These are phyloP conservation scores for Alternaria sp. DNA, from an alignment of 2,329 filamentous ascomycete genomes.

Conservation along the genomic window DNA sequence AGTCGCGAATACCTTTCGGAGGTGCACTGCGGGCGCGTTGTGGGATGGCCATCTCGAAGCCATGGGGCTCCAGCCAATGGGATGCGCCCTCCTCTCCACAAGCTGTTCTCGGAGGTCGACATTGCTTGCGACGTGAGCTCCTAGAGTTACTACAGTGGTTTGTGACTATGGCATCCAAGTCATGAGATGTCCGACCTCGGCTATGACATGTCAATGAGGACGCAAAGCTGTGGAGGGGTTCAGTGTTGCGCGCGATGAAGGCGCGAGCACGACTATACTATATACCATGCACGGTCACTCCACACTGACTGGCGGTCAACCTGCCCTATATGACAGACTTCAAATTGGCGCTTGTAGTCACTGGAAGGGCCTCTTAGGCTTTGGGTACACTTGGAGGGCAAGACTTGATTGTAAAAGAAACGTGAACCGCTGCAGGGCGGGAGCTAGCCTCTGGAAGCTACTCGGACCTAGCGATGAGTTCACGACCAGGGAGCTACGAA, in stretches of 20 bases:
- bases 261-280: conserved; percentile 7
- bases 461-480: not conserved
- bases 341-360: conserved; percentile 23
- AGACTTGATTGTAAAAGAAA: not conserved
- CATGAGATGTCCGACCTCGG: conserved; percentile 2
- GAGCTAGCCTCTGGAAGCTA: not conserved
- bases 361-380: conserved; percentile 15
- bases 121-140: conserved; percentile 11
- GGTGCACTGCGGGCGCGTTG: conserved; percentile 20
- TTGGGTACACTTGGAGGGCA: not conserved
- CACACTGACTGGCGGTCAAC: conserved; percentile 35
- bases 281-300: conserved; percentile 25
- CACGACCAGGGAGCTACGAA: not conserved
- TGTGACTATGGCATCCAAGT: conserved; percentile 8
- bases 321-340: conserved; percentile 5
- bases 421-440: not conserved
- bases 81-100: conserved; percentile 28
- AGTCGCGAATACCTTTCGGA: conserved; percentile 11
- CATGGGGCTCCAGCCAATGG: conserved; percentile 36
- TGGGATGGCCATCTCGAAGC: conserved; percentile 27
- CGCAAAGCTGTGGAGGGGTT: conserved; percentile 2
- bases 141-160: conserved; percentile 11
- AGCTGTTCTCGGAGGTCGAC: conserved; percentile 30
- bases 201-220: not conserved
- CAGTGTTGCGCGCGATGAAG: not conserved